Evolutionary conservation across 2,329 filamentous ascomycete species (phyloP).

Genomic region (Ascocoryne sarcoides): DNA sequence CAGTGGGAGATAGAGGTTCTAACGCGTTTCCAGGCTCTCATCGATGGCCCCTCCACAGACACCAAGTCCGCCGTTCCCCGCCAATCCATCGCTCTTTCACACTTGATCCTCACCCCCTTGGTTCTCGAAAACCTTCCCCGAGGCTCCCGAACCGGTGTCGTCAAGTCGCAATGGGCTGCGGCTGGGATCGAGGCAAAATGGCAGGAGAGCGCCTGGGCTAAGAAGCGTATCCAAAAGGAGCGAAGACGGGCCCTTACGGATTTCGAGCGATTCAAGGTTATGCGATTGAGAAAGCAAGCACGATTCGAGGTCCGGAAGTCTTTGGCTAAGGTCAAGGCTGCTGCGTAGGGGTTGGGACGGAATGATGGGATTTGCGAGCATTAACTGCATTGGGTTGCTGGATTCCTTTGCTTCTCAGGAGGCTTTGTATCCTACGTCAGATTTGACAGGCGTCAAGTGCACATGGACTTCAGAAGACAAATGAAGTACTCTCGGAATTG

Average conservation of each 20-base stretch:
- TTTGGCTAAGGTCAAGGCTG: slow-evolving; percentile 82
- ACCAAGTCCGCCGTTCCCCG: slow-evolving; percentile 73
- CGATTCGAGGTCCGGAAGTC: slow-evolving; percentile 97
- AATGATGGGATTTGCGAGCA: slow-evolving; percentile 35
- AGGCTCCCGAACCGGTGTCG: slow-evolving; percentile 68
- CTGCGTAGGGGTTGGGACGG: slow-evolving; percentile 37
- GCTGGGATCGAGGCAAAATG: slow-evolving; percentile 88
- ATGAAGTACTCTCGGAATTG: slow-evolving; percentile 6
- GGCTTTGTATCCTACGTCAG: slow-evolving; percentile 57
- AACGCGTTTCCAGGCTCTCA: slow-evolving; percentile 62
- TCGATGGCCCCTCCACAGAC: slow-evolving; percentile 87
- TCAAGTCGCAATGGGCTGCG: slow-evolving; percentile 88
- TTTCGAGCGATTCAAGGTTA: slow-evolving; percentile 99
- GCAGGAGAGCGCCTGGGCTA: slow-evolving; percentile 84
- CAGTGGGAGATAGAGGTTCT: slow-evolving; percentile 16
- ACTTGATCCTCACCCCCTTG: slow-evolving; percentile 83
- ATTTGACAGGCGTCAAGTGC: slow-evolving; percentile 54
- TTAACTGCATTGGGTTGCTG: slow-evolving; percentile 45
- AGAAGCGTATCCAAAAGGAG: slow-evolving; percentile 80
- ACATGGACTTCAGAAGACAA: slow-evolving; percentile 48
- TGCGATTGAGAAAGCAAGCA: slow-evolving; percentile 99
- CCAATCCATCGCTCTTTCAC: slow-evolving; percentile 73
- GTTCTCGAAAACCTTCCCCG: slow-evolving; percentile 80
- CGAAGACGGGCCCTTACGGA: slow-evolving; percentile 88
- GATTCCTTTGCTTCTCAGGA: slow-evolving; percentile 49